A percentile compares a stretch with the other conserved stretches of the same genome.
Conservation (phyloP, 768 basidiomycete species). For the Lactifluus volemus region DNA sequence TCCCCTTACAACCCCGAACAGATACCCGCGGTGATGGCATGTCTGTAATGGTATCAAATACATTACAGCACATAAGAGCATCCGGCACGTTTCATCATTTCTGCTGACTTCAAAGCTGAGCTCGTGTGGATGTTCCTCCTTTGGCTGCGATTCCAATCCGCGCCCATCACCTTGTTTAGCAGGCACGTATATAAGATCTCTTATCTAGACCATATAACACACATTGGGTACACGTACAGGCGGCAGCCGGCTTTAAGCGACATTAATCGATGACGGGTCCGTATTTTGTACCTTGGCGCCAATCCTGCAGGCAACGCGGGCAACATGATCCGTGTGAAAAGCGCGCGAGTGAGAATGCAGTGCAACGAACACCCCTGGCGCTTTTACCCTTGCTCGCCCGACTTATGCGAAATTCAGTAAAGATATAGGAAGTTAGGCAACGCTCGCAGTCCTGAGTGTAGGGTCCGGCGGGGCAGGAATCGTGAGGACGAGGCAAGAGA, state of each 20-base stretch:
- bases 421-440: background rate
- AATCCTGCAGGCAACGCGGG: background rate
- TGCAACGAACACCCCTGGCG: background rate
- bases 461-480: background rate
- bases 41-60: background rate
- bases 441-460: background rate
- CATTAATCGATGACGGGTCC: background rate
- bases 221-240: background rate
- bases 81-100: background rate
- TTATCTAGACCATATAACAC: too few relatives aligned
- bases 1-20: background rate
- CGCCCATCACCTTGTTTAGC: background rate
- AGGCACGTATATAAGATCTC: background rate
- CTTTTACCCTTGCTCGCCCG: background rate
- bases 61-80: slow-evolving; percentile 1
- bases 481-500: background rate
- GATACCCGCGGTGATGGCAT: slow-evolving; percentile 4
- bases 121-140: background rate
- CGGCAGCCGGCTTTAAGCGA: background rate
- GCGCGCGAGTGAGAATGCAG: background rate
- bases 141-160: background rate
- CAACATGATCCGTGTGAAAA: background rate
- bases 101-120: background rate
- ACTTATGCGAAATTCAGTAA: background rate
- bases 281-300: background rate